phyloP scores from a whole-genome alignment of 108 stramenopile species.

The Discostella stelligeroides region DNA sequence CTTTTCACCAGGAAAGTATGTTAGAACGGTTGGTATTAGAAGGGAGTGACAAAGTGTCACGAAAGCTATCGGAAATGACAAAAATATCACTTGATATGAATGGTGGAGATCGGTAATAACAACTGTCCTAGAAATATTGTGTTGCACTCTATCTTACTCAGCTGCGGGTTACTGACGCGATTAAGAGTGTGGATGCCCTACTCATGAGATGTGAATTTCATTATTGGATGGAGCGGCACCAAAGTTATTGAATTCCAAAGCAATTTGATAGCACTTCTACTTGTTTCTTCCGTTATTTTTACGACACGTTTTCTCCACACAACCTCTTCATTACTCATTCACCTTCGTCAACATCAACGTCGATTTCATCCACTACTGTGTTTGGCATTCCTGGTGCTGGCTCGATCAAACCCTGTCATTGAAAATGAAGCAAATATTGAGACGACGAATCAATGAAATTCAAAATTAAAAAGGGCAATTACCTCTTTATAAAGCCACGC shows the following conservation, averaged over 20 bases:
- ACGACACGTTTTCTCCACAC: background rate
- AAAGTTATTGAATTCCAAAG: too few species aligned
- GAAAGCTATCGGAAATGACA: background rate
- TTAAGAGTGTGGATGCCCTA: too few species aligned
- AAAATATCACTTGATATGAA: background rate
- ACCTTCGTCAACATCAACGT: background rate
- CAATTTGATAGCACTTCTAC: too few species aligned
- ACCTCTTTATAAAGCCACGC: constrained; percentile 71
- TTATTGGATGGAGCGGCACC: too few species aligned
- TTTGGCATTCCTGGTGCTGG: constrained; percentile 46
- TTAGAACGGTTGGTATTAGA: constrained; percentile 3
- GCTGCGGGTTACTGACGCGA: too few species aligned
- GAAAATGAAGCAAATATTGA: background rate
- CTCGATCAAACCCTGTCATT: constrained; percentile 31
- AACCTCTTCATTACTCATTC: background rate
- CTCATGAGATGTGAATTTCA: too few species aligned
- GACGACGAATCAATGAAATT: background rate
- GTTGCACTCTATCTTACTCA: too few species aligned
- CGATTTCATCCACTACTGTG: background rate
- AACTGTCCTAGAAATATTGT: too few species aligned
- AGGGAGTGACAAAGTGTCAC: background rate
- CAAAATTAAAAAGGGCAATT: constrained; percentile 11
- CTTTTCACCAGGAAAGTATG: constrained; percentile 1
- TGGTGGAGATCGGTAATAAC: too few species aligned
- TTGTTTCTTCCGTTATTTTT: too few species aligned